Evolutionary conservation across 1,284 basidiomycete species (phyloP).

Genomic region (Exsudoporus floridanus): DNA sequence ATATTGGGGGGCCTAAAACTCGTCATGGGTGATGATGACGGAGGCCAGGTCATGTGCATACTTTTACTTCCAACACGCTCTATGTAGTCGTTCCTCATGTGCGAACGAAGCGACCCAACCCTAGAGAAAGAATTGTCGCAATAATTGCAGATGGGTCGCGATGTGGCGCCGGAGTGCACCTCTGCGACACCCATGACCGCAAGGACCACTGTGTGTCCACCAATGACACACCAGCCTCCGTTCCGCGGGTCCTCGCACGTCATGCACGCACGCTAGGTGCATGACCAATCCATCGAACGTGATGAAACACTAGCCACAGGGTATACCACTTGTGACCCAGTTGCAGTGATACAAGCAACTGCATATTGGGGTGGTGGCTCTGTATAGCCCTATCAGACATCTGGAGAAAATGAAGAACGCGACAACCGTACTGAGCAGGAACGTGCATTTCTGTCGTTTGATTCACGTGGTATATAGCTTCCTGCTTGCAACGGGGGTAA

Average conservation of each 20-base stretch:
- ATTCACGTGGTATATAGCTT: background rate
- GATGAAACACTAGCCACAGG: background rate
- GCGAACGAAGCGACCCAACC: background rate
- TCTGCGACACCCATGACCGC: background rate
- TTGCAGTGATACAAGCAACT: slow-evolving; percentile 4
- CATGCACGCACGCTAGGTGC: background rate
- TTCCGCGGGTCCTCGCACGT: background rate
- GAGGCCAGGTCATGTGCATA: too few relatives aligned
- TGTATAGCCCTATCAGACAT: background rate
- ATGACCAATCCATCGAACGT: slow-evolving; percentile 2
- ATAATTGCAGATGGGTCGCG: background rate
- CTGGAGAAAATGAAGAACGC: too few relatives aligned
- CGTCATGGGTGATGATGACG: background rate
- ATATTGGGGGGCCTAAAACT: too few relatives aligned
- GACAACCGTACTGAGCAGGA: background rate
- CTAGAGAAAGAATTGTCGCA: slow-evolving; percentile 3
- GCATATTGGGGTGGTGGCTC: background rate
- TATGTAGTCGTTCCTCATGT: too few relatives aligned
- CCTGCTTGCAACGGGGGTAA: too few relatives aligned
- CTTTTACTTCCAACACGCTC: too few relatives aligned
- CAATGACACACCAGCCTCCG: slow-evolving; percentile 3
- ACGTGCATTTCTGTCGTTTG: background rate
- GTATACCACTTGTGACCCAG: slow-evolving; percentile 1
- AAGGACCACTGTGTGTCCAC: background rate
- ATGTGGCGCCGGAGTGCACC: slow-evolving; percentile 4